phyloP scores from a whole-genome alignment of 108 stramenopile species.

The Pseudonitzschia delicatissima region DNA sequence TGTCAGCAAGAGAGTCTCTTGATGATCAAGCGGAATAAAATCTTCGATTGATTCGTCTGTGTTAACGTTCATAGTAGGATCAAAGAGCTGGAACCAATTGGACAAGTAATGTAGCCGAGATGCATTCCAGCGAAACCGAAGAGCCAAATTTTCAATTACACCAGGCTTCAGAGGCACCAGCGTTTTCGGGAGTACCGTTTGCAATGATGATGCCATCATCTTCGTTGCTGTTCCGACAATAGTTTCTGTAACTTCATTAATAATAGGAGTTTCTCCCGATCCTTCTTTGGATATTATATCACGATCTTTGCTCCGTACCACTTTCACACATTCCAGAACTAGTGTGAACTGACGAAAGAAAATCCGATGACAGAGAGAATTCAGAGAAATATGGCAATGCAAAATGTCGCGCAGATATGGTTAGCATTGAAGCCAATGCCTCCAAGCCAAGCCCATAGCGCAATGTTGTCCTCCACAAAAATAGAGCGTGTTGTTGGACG shows the following conservation, averaged over 20 bases:
- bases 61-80: neutral
- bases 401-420: constrained; percentile 42
- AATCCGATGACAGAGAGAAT: constrained; percentile 54
- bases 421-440: constrained; percentile 46
- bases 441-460: constrained; percentile 69
- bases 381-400: constrained; percentile 22
- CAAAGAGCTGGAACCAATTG: constrained; percentile 12
- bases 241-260: neutral
- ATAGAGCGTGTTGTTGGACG: constrained; percentile 54
- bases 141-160: neutral
- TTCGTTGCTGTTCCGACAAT: neutral
- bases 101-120: constrained; percentile 7
- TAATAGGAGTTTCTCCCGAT: neutral
- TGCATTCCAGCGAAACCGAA: neutral
- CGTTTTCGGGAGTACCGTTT: neutral
- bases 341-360: constrained; percentile 41
- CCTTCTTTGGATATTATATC: neutral
- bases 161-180: neutral
- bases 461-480: constrained; percentile 67
- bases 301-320: constrained; percentile 4
- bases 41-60: constrained; percentile 1
- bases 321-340: constrained; percentile 33
- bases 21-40: neutral
- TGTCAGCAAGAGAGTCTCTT: constrained; percentile 1
- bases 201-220: neutral